phyloP scores from a whole-genome alignment of 2,329 filamentous ascomycete genomes.

The Trichoderma oligosporum region DNA sequence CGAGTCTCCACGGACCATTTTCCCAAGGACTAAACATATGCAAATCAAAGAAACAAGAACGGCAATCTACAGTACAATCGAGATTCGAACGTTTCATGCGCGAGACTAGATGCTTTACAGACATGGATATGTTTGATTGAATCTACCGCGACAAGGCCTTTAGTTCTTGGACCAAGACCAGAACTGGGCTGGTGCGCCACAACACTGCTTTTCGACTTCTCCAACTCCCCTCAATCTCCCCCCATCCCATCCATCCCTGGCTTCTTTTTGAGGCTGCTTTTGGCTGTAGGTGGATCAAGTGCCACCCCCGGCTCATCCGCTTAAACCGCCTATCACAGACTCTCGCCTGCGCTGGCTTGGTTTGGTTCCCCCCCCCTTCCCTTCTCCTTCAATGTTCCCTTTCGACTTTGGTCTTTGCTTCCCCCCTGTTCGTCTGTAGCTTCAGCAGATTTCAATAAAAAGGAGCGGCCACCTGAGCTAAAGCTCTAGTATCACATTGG shows the following conservation, averaged over 20 bases:
- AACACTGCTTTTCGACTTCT: no score
- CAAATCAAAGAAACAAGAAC: background rate
- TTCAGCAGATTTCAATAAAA: conserved; percentile 7
- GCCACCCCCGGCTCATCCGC: conserved; percentile 13
- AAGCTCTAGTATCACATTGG: no score
- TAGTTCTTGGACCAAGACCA: no score
- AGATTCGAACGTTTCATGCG: conserved; percentile 13
- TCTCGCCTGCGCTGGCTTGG: background rate
- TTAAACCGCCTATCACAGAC: conserved; percentile 4
- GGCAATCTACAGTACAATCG: background rate
- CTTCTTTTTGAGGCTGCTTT: background rate
- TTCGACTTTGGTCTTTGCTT: background rate
- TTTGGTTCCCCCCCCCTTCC: background rate
- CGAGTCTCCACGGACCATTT: no score
- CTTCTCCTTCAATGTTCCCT: background rate
- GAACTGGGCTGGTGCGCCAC: no score
- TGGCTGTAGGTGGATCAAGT: conserved; percentile 15
- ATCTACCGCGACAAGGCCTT: background rate
- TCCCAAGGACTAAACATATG: background rate
- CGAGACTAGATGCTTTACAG: conserved; percentile 2
- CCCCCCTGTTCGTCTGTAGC: background rate
- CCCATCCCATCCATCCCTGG: background rate
- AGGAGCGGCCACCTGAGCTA: conserved; percentile 6
- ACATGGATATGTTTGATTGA: conserved; percentile 4
- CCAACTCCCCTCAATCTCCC: background rate